Evolutionary conservation across 176 grass and related monocot species (phyloP).

Genomic region (Urochloa ruziziensis): DNA sequence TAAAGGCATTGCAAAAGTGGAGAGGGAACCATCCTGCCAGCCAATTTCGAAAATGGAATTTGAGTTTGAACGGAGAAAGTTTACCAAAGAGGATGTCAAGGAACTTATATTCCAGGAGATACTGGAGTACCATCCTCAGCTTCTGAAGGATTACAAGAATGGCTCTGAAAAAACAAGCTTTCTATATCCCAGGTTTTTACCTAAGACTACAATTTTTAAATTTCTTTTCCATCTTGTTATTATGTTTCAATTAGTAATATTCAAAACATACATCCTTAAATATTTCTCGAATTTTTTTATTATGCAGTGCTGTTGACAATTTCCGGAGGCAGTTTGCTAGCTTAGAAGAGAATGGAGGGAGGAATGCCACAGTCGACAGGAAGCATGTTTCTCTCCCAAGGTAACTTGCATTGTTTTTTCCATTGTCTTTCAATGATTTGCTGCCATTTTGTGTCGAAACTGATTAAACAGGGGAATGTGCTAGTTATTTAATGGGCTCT

Average conservation of each 20-base stretch:
- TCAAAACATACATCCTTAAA: background rate
- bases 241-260: slow-evolving; percentile 19
- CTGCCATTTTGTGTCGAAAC: no score
- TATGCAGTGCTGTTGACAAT: slow-evolving; percentile 85
- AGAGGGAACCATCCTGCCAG: slow-evolving; percentile 86
- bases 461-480: no score
- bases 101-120: slow-evolving; percentile 96
- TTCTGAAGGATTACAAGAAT: slow-evolving; percentile 67
- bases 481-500: slow-evolving; percentile 14
- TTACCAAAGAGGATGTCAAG: slow-evolving; percentile 88
- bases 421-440: background rate
- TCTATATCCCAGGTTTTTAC: slow-evolving; percentile 77
- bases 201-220: slow-evolving; percentile 10
- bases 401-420: slow-evolving; percentile 34
- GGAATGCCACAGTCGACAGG: slow-evolving; percentile 51
- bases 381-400: slow-evolving; percentile 99
- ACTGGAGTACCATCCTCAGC: slow-evolving; percentile 88
- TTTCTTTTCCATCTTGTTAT: background rate
- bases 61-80: slow-evolving; percentile 83
- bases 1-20: slow-evolving; percentile 73
- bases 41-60: slow-evolving; percentile 95
- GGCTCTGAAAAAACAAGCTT: slow-evolving; percentile 66
- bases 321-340: slow-evolving; percentile 93
- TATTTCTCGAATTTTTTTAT: slow-evolving; percentile 19
- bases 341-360: slow-evolving; percentile 89